These are phyloP conservation scores for Oryza glaberrima DNA, from an alignment of 176 grass and related monocot genomes.

Conservation along the genomic window DNA sequence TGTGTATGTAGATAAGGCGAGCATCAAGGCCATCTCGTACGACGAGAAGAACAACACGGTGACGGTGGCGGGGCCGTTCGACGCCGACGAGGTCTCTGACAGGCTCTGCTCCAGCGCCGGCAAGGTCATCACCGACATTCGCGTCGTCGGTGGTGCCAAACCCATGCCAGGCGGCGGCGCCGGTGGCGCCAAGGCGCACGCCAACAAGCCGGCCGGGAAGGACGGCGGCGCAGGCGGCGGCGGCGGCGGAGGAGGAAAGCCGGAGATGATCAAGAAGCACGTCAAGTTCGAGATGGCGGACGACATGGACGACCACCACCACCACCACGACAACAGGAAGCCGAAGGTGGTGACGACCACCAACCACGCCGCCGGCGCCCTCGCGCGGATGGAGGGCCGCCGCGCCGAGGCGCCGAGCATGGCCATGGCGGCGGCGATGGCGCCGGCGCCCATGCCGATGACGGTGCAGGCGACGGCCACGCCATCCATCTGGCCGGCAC, in stretches of 20 bases:
- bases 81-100: conserved; percentile 57
- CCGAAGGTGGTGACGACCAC: conserved; percentile 45
- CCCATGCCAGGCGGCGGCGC: conserved; percentile 22
- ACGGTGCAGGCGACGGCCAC: background rate
- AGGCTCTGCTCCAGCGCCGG: conserved; percentile 57
- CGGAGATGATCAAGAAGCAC: conserved; percentile 7
- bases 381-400: conserved; percentile 42
- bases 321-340: conserved; percentile 23
- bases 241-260: conserved; percentile 18
- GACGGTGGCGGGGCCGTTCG: conserved; percentile 69
- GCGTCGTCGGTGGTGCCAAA: conserved; percentile 44
- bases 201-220: conserved; percentile 38
- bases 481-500: conserved; percentile 56
- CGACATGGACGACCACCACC: conserved; percentile 10
- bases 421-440: conserved; percentile 33
- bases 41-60: conserved; percentile 75
- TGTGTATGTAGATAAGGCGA: conserved; percentile 46
- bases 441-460: conserved; percentile 34
- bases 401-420: conserved; percentile 34
- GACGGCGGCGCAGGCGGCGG: conserved; percentile 8
- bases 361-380: background rate
- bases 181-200: background rate
- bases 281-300: conserved; percentile 32
- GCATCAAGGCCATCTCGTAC: conserved; percentile 61
- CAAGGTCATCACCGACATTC: conserved; percentile 81